Percentiles rank a stretch among this genome's conserved stretches.
phyloP scores from a whole-genome alignment of 352 stramenopile species.

The Pythium volutum region DNA sequence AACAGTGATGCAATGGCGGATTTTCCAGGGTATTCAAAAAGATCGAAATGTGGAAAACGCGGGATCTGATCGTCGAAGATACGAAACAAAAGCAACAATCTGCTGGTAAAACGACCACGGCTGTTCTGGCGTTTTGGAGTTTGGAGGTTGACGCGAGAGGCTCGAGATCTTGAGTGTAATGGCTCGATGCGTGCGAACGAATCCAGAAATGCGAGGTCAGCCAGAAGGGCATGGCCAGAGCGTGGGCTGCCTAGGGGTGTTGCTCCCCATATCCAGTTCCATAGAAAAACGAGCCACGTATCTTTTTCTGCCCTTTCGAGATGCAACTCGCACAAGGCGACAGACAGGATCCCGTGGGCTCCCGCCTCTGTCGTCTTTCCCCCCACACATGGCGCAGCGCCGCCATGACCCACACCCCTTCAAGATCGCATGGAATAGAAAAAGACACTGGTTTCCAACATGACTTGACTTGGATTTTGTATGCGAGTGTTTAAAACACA shows the following conservation, averaged over 20 bases:
- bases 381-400: background rate
- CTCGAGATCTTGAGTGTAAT: background rate
- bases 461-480: constrained; percentile 1
- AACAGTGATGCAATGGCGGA: constrained; percentile 4
- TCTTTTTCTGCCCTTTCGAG: constrained; percentile 35
- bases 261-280: constrained; percentile 29
- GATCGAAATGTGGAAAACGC: constrained; percentile 6
- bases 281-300: constrained; percentile 29
- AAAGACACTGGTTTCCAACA: constrained; percentile 26
- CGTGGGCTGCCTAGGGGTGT: background rate
- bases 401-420: constrained; percentile 17
- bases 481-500: constrained; percentile 12
- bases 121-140: background rate
- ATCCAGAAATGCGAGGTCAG: constrained; percentile 12
- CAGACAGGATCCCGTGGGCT: background rate
- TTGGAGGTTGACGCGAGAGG: background rate
- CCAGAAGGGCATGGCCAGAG: background rate
- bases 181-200: constrained; percentile 1
- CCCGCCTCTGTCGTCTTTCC: background rate
- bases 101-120: background rate
- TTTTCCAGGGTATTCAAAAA: background rate
- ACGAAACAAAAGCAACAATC: background rate
- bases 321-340: background rate
- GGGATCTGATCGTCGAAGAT: constrained; percentile 13
- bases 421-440: constrained; percentile 31